phyloP scores from a whole-genome alignment of 1,284 basidiomycete genomes.

The Naganishia sp. region DNA sequence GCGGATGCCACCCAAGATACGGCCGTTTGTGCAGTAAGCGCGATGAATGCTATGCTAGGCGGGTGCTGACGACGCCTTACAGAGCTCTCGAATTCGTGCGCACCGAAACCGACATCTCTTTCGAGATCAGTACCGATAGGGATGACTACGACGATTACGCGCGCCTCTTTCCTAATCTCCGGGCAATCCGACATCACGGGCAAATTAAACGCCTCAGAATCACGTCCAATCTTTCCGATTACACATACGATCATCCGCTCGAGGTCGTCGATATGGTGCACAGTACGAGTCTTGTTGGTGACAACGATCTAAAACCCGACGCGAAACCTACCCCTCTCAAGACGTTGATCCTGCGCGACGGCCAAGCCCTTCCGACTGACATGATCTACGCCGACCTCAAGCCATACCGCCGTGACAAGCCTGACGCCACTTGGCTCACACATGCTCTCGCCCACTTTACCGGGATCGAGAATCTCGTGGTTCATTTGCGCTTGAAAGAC shows the following conservation, averaged over 20 bases:
- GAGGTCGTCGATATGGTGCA: slow-evolving; percentile 12
- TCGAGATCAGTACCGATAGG: background rate
- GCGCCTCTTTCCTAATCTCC: background rate
- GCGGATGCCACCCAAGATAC: background rate
- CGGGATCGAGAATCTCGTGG: slow-evolving; percentile 6
- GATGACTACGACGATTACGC: slow-evolving; percentile 22
- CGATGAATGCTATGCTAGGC: background rate
- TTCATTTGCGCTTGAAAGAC: slow-evolving; percentile 6
- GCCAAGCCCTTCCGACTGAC: background rate
- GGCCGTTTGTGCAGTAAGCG: background rate
- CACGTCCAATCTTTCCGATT: background rate
- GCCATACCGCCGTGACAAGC: slow-evolving; percentile 10
- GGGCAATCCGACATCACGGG: slow-evolving; percentile 15
- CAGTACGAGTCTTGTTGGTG: slow-evolving; percentile 3
- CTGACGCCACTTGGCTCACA: background rate
- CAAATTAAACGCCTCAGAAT: slow-evolving; percentile 4
- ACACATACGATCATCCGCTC: slow-evolving; percentile 6
- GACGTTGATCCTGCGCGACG: slow-evolving; percentile 5
- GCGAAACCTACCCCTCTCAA: slow-evolving; percentile 9
- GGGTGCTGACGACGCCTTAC: background rate
- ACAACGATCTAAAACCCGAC: slow-evolving; percentile 9
- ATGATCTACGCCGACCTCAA: slow-evolving; percentile 14
- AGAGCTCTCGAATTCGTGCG: slow-evolving; percentile 13
- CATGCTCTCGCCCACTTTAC: background rate
- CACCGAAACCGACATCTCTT: slow-evolving; percentile 2